Base-by-base conservation (phyloP, 1,284 basidiomycete species). In the Ustilago xerochloae region DNA sequence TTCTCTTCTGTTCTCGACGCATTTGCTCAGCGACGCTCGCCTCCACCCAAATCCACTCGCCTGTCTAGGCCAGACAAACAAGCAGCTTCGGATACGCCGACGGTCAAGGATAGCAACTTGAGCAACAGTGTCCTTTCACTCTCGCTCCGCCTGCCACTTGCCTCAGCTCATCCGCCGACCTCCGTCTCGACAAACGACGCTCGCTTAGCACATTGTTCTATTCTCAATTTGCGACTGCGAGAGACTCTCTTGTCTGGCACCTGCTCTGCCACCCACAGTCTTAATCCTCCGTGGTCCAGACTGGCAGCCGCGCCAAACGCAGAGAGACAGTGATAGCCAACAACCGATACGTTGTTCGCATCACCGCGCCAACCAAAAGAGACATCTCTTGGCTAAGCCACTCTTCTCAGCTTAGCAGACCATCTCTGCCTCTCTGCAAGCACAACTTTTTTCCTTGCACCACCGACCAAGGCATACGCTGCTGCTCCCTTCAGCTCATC, bases 151-250 rank as follows among this genome's bases (percentile, higher is more conserved):
- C 24, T 26, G 15, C 13, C 20, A 16, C 24, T 29, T 6, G 18
- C 46, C 26, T 28, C 46, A 50, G 30, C 50, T 24, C 16, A 13
- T 22, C 41, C 33, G 49, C 36, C 26, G 22, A 29, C 10, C 24
- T 13, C 18, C 36, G 13, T n/a, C 30, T 49, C 35, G 28, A 28
- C 16, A 38, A 20, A 32, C 53, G 39, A 51, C 52, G 15, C 43
- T 64, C 55, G 62, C 62, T 64, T 64, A 64, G 55, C 50, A 58
- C 50, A 64, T 35, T 38, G 12, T 51, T 39, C 46, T 39, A 49
- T 29, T 29, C 43, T 33, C 53, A n/a, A n/a, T n/a, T n/a, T n/a
- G n/a, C n/a, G n/a, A n/a, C n/a, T n/a, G n/a, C n/a, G n/a, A n/a
- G n/a, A n/a, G n/a, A n/a, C n/a, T n/a, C n/a, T n/a, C n/a, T n/a